phyloP scores from a whole-genome alignment of 73 alveolate genomes.

The Breviolum minutum region DNA sequence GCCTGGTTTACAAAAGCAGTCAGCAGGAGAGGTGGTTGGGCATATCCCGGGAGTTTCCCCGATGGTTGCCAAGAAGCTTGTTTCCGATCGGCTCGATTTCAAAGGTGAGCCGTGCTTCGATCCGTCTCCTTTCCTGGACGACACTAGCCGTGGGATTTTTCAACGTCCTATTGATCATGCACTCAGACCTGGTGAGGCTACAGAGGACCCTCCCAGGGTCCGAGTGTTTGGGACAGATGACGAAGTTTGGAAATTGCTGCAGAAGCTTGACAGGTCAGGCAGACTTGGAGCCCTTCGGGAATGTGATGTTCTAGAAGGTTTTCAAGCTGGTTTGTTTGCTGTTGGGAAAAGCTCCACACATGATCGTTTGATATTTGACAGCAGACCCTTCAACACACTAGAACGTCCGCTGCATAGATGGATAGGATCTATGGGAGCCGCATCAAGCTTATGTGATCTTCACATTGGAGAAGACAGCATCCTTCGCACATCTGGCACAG shows the following conservation, averaged over 20 bases:
- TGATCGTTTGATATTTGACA: conserved; percentile 9
- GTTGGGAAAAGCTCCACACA: not conserved
- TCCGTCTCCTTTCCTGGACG: not conserved
- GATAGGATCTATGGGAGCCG: not conserved
- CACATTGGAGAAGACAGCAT: not conserved
- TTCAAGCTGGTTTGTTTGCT: not conserved
- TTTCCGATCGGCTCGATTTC: not conserved
- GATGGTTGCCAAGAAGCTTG: not conserved
- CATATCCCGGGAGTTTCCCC: not conserved
- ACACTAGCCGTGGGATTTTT: not conserved
- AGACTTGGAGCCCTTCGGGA: not conserved
- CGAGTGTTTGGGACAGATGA: not conserved
- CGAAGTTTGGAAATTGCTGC: not conserved
- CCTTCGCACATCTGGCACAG: not conserved
- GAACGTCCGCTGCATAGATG: not conserved
- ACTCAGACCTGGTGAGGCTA: not conserved
- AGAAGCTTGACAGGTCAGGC: not conserved
- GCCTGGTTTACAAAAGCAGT: not conserved
- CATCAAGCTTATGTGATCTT: not conserved
- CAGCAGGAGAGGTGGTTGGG: not conserved
- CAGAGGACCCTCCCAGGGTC: not conserved
- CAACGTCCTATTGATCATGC: not conserved
- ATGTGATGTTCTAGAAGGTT: not conserved
- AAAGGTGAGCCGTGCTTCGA: not conserved
- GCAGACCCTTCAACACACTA: not conserved